A percentile compares a stretch with the other conserved stretches of the same genome.
Evolutionary conservation across 78 protist genomes (phyloP).

Genomic region (Polysphondylium violaceum): DNA sequence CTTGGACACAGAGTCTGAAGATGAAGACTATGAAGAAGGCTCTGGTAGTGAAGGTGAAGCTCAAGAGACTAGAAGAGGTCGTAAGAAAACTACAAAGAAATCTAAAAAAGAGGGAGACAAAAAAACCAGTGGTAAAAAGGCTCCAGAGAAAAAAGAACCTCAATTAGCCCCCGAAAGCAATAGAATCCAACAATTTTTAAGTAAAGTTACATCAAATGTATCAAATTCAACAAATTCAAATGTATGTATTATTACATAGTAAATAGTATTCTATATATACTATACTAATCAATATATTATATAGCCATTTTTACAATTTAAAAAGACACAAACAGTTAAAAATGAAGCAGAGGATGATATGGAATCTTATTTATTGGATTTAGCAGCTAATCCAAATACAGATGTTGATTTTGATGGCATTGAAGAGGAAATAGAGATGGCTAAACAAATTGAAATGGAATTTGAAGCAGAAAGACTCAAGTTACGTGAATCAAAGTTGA

Average conservation of each 20-base stretch:
- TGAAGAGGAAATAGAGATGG: slow-evolving; percentile 22
- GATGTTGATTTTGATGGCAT: slow-evolving; percentile 28
- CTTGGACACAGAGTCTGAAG: background rate
- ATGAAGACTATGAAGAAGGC: background rate
- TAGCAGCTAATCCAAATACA: slow-evolving; percentile 14
- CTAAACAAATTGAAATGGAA: background rate
- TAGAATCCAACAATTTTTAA: slow-evolving; percentile 39
- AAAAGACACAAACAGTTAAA: background rate
- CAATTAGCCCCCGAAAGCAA: background rate
- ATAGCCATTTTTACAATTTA: no score
- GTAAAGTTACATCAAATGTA: background rate
- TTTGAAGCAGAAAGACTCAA: background rate
- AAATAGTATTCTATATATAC: no score
- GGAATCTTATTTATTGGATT: slow-evolving; percentile 16
- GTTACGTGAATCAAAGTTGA: background rate
- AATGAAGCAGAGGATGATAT: background rate
- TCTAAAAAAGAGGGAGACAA: background rate
- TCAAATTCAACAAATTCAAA: background rate
- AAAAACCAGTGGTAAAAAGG: background rate
- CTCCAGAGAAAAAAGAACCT: background rate
- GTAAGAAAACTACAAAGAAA: slow-evolving; percentile 12
- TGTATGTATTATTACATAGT: no score
- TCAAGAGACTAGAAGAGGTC: slow-evolving; percentile 16
- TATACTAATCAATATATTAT: no score
- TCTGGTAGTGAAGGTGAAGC: slow-evolving; percentile 11